These are phyloP conservation scores for Phytophthora nicotianae DNA, from an alignment of 352 stramenopile genomes.

Conservation along the genomic window DNA sequence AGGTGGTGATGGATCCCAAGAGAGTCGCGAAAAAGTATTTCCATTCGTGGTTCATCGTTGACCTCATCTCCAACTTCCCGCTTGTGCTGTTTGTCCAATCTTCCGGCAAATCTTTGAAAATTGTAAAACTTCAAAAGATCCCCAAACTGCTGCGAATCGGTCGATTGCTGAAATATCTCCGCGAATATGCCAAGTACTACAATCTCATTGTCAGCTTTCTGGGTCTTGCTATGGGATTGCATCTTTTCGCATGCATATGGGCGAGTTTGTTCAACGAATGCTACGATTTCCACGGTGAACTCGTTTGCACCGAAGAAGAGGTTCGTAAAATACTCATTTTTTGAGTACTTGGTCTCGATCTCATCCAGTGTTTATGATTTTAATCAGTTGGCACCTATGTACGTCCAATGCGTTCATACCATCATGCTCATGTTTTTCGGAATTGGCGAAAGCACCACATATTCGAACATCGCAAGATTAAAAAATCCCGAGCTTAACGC, in stretches of 20 bases:
- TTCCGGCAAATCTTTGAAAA: constrained; percentile 79
- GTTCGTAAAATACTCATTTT: constrained; percentile 26
- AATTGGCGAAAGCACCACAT: constrained; percentile 69
- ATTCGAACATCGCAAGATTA: constrained; percentile 58
- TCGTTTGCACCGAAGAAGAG: constrained; percentile 44
- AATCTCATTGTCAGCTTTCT: constrained; percentile 78
- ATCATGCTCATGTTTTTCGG: constrained; percentile 85
- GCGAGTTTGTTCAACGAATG: constrained; percentile 76
- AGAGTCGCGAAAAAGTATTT: constrained; percentile 73
- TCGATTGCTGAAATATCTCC: constrained; percentile 75
- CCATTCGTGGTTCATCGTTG: constrained; percentile 81
- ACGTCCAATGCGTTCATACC: constrained; percentile 74
- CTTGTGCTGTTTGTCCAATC: constrained; percentile 65
- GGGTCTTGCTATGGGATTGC: constrained; percentile 64
- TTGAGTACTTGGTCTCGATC: background rate
- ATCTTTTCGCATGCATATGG: constrained; percentile 80
- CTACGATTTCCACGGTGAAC: constrained; percentile 29
- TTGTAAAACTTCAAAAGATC: constrained; percentile 87
- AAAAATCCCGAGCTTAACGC: constrained; percentile 47
- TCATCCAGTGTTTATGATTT: background rate
- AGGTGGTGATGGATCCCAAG: constrained; percentile 81
- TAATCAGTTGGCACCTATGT: constrained; percentile 60
- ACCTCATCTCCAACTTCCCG: constrained; percentile 87
- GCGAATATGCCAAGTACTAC: constrained; percentile 88
- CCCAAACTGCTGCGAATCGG: constrained; percentile 81